These are phyloP conservation scores for Psophocarpus tetragonolobus DNA, from an alignment of 306 rosid genomes.

Conservation along the genomic window DNA sequence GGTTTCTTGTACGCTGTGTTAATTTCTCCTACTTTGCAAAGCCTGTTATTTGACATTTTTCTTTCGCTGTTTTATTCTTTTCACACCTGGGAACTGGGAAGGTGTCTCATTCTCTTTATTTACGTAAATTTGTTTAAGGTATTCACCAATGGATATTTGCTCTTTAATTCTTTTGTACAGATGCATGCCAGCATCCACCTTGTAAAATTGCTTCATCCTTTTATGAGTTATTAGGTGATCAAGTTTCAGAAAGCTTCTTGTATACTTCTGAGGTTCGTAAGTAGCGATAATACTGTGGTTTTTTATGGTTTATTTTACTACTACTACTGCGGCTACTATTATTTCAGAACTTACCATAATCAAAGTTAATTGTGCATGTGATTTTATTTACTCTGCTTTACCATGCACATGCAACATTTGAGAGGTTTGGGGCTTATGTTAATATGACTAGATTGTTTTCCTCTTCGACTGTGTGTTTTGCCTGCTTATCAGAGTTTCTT, in stretches of 20 bases:
- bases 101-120: not conserved
- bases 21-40: not conserved
- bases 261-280: slow-evolving; percentile 50
- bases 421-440: not conserved
- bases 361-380: not conserved
- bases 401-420: not conserved
- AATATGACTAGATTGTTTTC: not conserved
- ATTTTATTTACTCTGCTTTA: not conserved
- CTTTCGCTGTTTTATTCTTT: not conserved
- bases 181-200: slow-evolving; percentile 42
- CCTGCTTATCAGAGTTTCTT: not conserved
- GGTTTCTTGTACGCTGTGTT: not conserved
- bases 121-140: not conserved
- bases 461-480: not conserved
- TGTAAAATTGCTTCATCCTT: slow-evolving; percentile 47
- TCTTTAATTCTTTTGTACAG: slow-evolving; percentile 44
- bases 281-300: not conserved
- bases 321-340: not conserved
- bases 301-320: not conserved
- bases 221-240: slow-evolving; percentile 39
- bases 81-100: not conserved
- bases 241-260: slow-evolving; percentile 37
- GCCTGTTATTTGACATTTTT: not conserved
- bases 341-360: no score
- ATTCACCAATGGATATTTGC: slow-evolving; percentile 12